Conservation (phyloP, 345 rosid species). For the Ricinus communis region DNA sequence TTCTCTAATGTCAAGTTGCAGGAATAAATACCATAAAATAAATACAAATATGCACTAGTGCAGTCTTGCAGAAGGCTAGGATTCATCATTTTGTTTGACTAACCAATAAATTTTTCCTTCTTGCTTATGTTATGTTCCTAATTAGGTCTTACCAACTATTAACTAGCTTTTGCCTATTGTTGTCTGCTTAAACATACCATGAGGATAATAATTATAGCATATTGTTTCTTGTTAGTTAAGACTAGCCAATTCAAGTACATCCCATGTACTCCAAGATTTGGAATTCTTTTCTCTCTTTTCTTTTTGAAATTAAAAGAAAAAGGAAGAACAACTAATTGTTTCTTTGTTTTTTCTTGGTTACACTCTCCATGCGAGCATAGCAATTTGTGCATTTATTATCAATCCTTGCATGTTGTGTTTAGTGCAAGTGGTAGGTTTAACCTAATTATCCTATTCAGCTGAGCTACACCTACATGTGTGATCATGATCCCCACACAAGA, state of each 20-base stretch:
- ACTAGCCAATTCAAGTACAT: constrained; percentile 10
- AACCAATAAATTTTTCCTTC: neutral
- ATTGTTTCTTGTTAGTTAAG: constrained; percentile 10
- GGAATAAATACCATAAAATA: neutral
- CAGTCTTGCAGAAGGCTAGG: neutral
- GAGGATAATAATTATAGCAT: constrained; percentile 14
- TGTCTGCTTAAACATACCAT: constrained; percentile 6
- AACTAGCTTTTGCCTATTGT: constrained; percentile 13
- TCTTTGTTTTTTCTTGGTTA: constrained; percentile 1
- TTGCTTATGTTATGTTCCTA: neutral
- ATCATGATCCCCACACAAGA: constrained; percentile 12
- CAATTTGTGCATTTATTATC: constrained; percentile 14
- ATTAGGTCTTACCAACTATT: neutral
- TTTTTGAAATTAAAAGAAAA: neutral
- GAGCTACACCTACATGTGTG: neutral
- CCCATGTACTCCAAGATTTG: neutral
- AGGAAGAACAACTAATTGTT: neutral
- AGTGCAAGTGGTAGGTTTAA: constrained; percentile 12
- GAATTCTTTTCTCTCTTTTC: neutral
- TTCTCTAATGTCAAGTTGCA: constrained; percentile 4
- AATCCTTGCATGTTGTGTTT: constrained; percentile 2
- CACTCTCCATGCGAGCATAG: constrained; percentile 20
- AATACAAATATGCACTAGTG: no score
- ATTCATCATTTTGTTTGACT: constrained; percentile 12
- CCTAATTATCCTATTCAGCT: neutral